These are phyloP conservation scores for Pyrus bretschneideri DNA, from an alignment of 306 rosid species.

Conservation along the genomic window DNA sequence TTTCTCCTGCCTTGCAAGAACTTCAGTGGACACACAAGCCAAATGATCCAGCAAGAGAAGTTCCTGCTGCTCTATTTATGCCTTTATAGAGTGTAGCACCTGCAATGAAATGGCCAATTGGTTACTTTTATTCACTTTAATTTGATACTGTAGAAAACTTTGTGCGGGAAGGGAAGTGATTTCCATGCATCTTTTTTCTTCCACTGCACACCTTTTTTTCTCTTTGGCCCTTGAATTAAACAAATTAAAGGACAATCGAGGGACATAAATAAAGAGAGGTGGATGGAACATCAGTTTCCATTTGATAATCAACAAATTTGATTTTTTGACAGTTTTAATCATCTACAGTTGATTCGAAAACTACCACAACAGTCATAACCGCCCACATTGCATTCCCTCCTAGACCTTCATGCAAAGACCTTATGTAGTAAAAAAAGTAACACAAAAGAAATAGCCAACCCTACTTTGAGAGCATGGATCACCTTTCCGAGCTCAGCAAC, in stretches of 20 bases:
- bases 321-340: neutral
- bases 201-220: too few relatives aligned
- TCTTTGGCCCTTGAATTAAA: too few relatives aligned
- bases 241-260: neutral
- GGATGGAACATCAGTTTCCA: neutral
- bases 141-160: too few relatives aligned
- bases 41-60: conserved; percentile 54
- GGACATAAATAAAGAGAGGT: neutral
- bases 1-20: conserved; percentile 51
- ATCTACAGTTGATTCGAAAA: conserved; percentile 59
- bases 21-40: conserved; percentile 66
- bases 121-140: neutral
- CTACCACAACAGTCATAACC: conserved; percentile 65
- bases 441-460: conserved; percentile 63
- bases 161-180: too few relatives aligned
- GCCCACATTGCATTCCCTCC: conserved; percentile 82
- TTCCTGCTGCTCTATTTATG: conserved; percentile 56
- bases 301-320: neutral
- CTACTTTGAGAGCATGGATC: conserved; percentile 67
- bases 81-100: conserved; percentile 58
- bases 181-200: too few relatives aligned
- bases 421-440: conserved; percentile 56
- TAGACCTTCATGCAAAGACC: conserved; percentile 62
- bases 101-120: conserved; percentile 16
- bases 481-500: conserved; percentile 63